Conservation (phyloP, 2,329 filamentous ascomycete genomes). For the Aspergillus calidoustus region DNA sequence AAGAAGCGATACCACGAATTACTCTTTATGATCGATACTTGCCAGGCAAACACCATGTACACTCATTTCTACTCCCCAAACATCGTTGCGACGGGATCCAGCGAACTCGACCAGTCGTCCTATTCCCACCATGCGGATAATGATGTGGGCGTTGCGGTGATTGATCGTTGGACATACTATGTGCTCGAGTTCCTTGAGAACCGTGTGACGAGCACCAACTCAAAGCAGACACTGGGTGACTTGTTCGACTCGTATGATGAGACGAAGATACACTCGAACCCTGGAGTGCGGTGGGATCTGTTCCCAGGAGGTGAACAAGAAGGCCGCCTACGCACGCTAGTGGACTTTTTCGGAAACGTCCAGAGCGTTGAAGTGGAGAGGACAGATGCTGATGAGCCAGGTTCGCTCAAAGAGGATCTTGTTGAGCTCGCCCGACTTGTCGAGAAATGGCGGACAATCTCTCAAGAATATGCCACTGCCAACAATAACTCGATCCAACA, state of each 20-base stretch:
- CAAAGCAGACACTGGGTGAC: slow-evolving; percentile 88
- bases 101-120: slow-evolving; percentile 91
- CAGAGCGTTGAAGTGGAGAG: slow-evolving; percentile 92
- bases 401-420: slow-evolving; percentile 69
- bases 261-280: slow-evolving; percentile 89
- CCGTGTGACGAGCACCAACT: slow-evolving; percentile 81
- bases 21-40: slow-evolving; percentile 99
- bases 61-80: slow-evolving; percentile 97
- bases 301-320: slow-evolving; percentile 81
- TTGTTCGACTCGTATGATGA: slow-evolving; percentile 96
- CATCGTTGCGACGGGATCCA: slow-evolving; percentile 96
- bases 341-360: slow-evolving; percentile 98
- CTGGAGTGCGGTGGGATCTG: slow-evolving; percentile 92
- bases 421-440: slow-evolving; percentile 69
- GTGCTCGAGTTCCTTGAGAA: slow-evolving; percentile 95
- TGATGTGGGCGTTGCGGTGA: slow-evolving; percentile 96
- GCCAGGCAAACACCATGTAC: slow-evolving; percentile 99
- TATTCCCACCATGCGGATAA: slow-evolving; percentile 98
- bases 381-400: slow-evolving; percentile 57
- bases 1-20: slow-evolving; percentile 99
- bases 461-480: slow-evolving; percentile 38
- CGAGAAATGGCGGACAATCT: slow-evolving; percentile 54
- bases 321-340: slow-evolving; percentile 79
- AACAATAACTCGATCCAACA: slow-evolving; percentile 27
- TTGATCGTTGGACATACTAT: slow-evolving; percentile 98